Evolutionary conservation across 2,329 filamentous ascomycete species (phyloP), one percentile per base, ranked within the genome.

Genomic region (Calonectria multiphialidica): DNA sequence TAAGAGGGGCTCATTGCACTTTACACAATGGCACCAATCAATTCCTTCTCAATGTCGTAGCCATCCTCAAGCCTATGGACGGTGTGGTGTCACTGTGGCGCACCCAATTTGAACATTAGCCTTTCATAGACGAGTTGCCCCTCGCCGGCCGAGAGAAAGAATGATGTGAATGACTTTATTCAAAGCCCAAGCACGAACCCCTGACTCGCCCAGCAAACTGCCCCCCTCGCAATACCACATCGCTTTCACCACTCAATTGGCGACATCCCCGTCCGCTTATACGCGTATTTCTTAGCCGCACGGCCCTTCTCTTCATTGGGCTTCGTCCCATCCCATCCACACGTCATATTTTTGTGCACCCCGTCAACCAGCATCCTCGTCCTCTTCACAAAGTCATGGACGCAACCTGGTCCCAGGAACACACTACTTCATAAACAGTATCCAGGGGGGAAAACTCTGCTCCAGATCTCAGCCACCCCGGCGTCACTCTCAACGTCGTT

Each of bases 331-430:
- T 70, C 45, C 55, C 62, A 66, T 44, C 64, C 62, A 37, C 68
- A 66, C 68, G 62, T 66, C 63, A 71, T 71, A 55, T 50, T 61
- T 28, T 49, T 45, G 65, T 68, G 65, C 59, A 62, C 66, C 57
- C 57, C 35, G 47, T 69, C 62, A 57, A 33, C 66, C 33, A 42
- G 30, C 45, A 13, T 59, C 45, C 62, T 33, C 64, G 15, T 66
- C 45, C 45, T 40, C 23, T 35, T 37, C 42, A 53, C 44, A 33
- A 25, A 30, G 64, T 30, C 35, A 68, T 61, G 33, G 21, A 47
- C 18, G 50, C 49, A 47, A 49, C 59, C 44, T 50, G 53, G 33
- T 47, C 66, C 53, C 21, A 37, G 55, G 42, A 35, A 40, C 23
- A 18, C 42, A 59, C 44, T 67, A 57, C 63, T 67, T 62, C 35